These are phyloP conservation scores for Periconia sp. DNA, from an alignment of 2,329 filamentous ascomycete species.

Conservation along the genomic window DNA sequence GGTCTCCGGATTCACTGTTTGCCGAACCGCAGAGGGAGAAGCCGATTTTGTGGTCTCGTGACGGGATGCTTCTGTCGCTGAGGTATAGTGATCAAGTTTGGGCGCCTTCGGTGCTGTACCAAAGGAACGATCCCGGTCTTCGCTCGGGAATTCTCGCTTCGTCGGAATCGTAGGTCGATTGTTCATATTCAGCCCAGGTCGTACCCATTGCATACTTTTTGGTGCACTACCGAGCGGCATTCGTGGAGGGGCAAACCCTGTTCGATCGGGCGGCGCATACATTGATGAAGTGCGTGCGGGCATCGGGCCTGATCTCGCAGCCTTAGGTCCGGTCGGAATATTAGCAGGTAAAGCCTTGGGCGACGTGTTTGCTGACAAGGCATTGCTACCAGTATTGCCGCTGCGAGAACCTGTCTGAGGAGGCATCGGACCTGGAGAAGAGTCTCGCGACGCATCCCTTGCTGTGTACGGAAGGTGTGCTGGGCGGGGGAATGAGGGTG, in stretches of 20 bases:
- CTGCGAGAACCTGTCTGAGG: slow-evolving; percentile 27
- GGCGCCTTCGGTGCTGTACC: slow-evolving; percentile 37
- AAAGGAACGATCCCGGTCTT: slow-evolving; percentile 45
- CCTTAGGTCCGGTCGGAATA: slow-evolving; percentile 46
- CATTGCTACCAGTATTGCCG: slow-evolving; percentile 14
- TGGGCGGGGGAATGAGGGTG: slow-evolving; percentile 35
- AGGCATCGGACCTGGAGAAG: slow-evolving; percentile 29
- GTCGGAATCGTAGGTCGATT: slow-evolving; percentile 42
- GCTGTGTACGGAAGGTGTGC: slow-evolving; percentile 25
- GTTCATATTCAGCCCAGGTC: slow-evolving; percentile 41
- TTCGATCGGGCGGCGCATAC: slow-evolving; percentile 32
- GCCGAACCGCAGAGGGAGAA: slow-evolving; percentile 19
- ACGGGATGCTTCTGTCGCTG: slow-evolving; percentile 20
- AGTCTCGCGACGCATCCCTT: slow-evolving; percentile 25
- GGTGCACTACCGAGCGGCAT: slow-evolving; percentile 36
- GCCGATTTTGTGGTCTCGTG: slow-evolving; percentile 26
- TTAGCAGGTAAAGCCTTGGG: slow-evolving; percentile 38
- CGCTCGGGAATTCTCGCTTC: slow-evolving; percentile 48
- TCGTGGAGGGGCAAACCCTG: slow-evolving; percentile 29
- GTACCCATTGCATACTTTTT: slow-evolving; percentile 47
- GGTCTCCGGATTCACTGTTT: slow-evolving; percentile 16
- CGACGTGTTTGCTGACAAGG: slow-evolving; percentile 34
- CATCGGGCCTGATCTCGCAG: slow-evolving; percentile 33
- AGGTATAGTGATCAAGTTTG: slow-evolving; percentile 27
- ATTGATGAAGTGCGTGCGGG: slow-evolving; percentile 31